Percentiles rank a stretch among this genome's conserved stretches.
phyloP scores from a whole-genome alignment of 805 yeast species.

The Scheffersomyces spartinae region DNA sequence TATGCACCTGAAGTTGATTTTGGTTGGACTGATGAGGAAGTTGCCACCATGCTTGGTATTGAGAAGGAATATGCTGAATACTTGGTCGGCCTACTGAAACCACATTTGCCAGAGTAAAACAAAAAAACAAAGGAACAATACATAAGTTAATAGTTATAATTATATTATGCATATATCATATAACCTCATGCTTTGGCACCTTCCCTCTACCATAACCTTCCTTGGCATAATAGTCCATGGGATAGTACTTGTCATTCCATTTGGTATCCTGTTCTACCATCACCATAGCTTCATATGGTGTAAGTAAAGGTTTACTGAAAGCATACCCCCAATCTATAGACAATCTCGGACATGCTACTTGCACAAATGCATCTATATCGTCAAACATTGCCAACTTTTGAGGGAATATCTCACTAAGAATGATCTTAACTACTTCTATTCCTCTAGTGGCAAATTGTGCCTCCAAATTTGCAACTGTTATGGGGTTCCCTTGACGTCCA shows the following conservation, averaged over 20 bases:
- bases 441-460: constrained; percentile 40
- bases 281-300: constrained; percentile 96
- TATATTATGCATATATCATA: background rate
- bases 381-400: constrained; percentile 84
- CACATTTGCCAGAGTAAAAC: background rate
- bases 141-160: constrained; percentile 5
- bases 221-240: constrained; percentile 89
- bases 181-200: constrained; percentile 35
- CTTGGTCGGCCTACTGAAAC: constrained; percentile 2
- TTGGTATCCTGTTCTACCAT: constrained; percentile 60
- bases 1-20: constrained; percentile 24
- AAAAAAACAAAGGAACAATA: constrained; percentile 2
- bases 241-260: constrained; percentile 61
- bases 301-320: constrained; percentile 77
- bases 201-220: constrained; percentile 90
- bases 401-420: constrained; percentile 89
- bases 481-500: constrained; percentile 89
- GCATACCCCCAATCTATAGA: constrained; percentile 99
- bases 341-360: constrained; percentile 93
- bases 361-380: constrained; percentile 89
- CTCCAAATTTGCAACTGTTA: constrained; percentile 62
- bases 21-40: constrained; percentile 46
- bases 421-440: constrained; percentile 63
- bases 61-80: constrained; percentile 24
- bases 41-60: constrained; percentile 65